Evolutionary conservation across 1,284 basidiomycete genomes (phyloP).

Genomic region (Mrakiaceae sp.): DNA sequence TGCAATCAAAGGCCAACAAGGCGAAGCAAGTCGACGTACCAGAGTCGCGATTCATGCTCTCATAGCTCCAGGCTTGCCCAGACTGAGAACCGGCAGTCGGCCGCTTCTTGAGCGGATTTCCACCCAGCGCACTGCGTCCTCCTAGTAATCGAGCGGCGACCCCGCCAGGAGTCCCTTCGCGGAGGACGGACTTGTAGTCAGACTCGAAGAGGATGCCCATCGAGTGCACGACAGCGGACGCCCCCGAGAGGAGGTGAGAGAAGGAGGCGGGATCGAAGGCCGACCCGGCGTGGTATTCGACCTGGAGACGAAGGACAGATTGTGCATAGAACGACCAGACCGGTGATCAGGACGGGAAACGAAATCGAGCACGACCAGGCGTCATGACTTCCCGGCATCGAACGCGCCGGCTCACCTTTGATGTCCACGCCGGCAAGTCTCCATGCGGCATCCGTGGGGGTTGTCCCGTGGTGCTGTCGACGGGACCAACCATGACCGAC

Average conservation of each 20-base stretch:
- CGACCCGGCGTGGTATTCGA: conserved; percentile 69
- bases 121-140: conserved; percentile 27
- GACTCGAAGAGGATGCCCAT: conserved; percentile 83
- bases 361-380: conserved; percentile 1
- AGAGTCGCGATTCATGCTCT: conserved; percentile 76
- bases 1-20: conserved; percentile 6
- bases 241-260: conserved; percentile 50
- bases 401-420: conserved; percentile 41
- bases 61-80: conserved; percentile 48
- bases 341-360: conserved; percentile 13
- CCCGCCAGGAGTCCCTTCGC: conserved; percentile 46
- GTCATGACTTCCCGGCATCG: not conserved
- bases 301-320: conserved; percentile 36
- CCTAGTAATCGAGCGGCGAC: conserved; percentile 39
- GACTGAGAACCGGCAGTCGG: conserved; percentile 25
- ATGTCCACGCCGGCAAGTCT: conserved; percentile 75
- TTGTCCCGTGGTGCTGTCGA: conserved; percentile 62
- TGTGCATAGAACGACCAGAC: too few species aligned
- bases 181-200: conserved; percentile 65
- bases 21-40: conserved; percentile 45
- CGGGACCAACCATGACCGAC: too few species aligned
- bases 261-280: conserved; percentile 69
- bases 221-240: conserved; percentile 79
- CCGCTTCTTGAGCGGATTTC: conserved; percentile 53
- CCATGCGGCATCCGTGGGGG: conserved; percentile 81